phyloP scores from a whole-genome alignment of 2,329 filamentous ascomycete species.

The Talaromyces sp. region DNA sequence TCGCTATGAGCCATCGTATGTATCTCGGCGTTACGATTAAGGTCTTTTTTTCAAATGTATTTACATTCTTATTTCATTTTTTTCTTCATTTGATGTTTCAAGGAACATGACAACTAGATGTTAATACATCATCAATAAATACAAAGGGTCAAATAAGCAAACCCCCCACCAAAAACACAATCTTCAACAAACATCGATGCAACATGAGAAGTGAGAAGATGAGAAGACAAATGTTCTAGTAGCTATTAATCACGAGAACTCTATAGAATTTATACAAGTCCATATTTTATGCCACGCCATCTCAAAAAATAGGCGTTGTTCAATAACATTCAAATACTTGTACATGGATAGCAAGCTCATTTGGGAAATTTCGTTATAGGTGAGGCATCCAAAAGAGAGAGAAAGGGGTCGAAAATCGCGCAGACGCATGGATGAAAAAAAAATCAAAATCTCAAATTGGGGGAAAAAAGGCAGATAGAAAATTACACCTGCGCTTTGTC shows the following conservation, averaged over 20 bases:
- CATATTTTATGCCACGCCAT: conserved; percentile 1
- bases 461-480: not conserved
- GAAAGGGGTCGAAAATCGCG: not conserved
- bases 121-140: not conserved
- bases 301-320: conserved; percentile 14
- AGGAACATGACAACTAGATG: not conserved
- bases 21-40: not conserved
- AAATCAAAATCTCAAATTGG: conserved; percentile 5
- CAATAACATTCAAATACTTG: conserved; percentile 13
- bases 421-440: conserved; percentile 11
- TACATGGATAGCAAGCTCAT: conserved; percentile 20
- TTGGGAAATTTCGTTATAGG: not conserved
- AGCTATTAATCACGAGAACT: conserved; percentile 7
- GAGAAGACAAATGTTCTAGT: not conserved
- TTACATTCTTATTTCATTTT: not conserved
- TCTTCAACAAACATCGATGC: not conserved
- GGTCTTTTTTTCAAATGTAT: not conserved
- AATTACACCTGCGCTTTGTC: conserved; percentile 13
- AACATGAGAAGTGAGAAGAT: not conserved
- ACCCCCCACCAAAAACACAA: not conserved
- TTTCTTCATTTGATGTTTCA: not conserved
- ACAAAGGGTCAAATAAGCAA: not conserved
- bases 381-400: not conserved
- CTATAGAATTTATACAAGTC: not conserved
- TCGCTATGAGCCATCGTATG: not conserved